Evolutionary conservation across 306 rosid genomes (phyloP), one percentile per base, ranked within the genome.

Genomic region (Betula pendula): DNA sequence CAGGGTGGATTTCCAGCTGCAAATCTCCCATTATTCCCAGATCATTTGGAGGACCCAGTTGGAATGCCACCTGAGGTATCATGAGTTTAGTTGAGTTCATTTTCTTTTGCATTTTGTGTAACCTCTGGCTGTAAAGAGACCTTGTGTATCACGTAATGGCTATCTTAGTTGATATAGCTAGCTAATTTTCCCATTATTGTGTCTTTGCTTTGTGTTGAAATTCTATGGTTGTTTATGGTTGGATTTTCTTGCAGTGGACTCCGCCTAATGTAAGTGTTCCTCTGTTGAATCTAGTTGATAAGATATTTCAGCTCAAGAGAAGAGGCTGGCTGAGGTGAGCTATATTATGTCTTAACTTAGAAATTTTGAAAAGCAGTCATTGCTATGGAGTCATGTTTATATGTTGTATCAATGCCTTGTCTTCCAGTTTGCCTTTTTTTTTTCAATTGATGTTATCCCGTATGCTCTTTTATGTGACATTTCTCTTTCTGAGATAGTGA

Each of bases 311-410:
- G 88, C 98, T 96, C 3, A 92, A 96, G 82, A 89, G 93, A 86
- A 92, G 98, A 89, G 99, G 99, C 80, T 96, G 99, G 99, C 83
- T 96, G 83, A 96, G 99, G 99, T 96, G 77, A 73, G 75, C 50
- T 52, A 66, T 74, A 77, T 73, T 87, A 43, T 42, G 48, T 42
- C 68, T 47, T 80, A 33, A 12, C 47, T 31, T 79, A 60, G 74
- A 50, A 53, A 51, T 52, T 78, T 43, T 76, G 45, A 38, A 48
- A 55, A 55, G 12, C 17, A 6, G 24, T 52, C 48, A 77, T 58
- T 80, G 59, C 68, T 70, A 40, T 44, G 70, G 68, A 66, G 51
- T 60, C 56, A 65, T 68, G 77, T 43, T 74, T 49, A 27, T 63
- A 12, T 60, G 42, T 24, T 20, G 31, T 72, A 68, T 73, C 42